These are phyloP conservation scores for Botrytis sinoallii DNA, from an alignment of 2,329 filamentous ascomycete genomes.

Conservation along the genomic window DNA sequence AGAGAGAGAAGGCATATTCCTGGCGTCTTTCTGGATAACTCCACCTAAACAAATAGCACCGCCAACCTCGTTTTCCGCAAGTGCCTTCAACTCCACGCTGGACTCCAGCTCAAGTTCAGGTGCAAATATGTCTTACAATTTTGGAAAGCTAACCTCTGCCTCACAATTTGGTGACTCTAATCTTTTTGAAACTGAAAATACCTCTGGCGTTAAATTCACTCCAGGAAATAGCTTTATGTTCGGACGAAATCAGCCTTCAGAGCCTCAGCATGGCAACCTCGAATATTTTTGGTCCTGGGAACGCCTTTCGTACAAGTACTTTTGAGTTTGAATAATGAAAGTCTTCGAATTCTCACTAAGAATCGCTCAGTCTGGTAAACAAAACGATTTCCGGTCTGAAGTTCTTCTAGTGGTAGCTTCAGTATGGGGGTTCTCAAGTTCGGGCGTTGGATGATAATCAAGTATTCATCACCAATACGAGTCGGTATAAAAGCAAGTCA, in stretches of 20 bases:
- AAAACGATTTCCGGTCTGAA: background rate
- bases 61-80: background rate
- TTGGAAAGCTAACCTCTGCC: background rate
- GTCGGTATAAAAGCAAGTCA: background rate
- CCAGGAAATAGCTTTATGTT: background rate
- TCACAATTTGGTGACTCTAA: background rate
- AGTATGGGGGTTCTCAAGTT: background rate
- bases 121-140: background rate
- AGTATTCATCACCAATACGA: background rate
- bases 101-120: background rate
- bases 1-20: background rate
- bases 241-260: background rate
- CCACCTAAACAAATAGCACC: background rate
- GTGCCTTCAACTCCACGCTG: background rate
- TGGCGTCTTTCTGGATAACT: background rate
- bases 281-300: accelerated
- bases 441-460: background rate
- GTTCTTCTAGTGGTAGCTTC: background rate
- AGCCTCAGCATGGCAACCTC: background rate
- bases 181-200: background rate
- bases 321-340: background rate
- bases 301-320: too few relatives aligned
- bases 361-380: background rate
- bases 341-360: background rate
- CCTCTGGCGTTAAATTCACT: background rate